A percentile compares a stretch with the other conserved stretches of the same genome.
Conservation (phyloP, 2,329 filamentous ascomycete genomes). For the Aspergillus sergii region DNA sequence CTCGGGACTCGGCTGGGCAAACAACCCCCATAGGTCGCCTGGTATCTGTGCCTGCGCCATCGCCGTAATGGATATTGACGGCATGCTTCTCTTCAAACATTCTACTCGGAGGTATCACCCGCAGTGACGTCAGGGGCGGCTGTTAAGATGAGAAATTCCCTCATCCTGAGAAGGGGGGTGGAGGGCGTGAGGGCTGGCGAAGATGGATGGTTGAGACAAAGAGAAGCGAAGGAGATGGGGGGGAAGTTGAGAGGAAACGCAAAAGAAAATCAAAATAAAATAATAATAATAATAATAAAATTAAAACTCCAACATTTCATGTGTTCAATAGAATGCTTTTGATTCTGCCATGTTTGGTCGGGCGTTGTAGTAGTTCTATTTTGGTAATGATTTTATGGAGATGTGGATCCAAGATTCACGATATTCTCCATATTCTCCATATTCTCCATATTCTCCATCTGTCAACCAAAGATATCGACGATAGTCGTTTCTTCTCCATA, state of each 20-base stretch:
- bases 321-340: neutral
- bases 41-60: slow-evolving; percentile 5
- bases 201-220: neutral
- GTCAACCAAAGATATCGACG: neutral
- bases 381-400: neutral
- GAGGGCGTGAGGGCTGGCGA: neutral
- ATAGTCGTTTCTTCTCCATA: neutral
- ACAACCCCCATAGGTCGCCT: neutral
- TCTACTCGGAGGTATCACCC: neutral
- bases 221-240: neutral
- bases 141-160: slow-evolving; percentile 1
- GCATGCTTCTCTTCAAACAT: neutral
- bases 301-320: neutral
- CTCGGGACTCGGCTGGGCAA: slow-evolving; percentile 1
- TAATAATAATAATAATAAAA: neutral
- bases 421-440: neutral
- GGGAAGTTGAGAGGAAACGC: neutral
- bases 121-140: slow-evolving; percentile 1
- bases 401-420: neutral
- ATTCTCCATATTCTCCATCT: neutral
- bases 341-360: neutral
- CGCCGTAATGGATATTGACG: neutral
- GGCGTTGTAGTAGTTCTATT: neutral
- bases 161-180: neutral
- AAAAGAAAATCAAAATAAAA: neutral